phyloP scores from a whole-genome alignment of 2,329 filamentous ascomycete species.

The Colletotrichum destructivum region DNA sequence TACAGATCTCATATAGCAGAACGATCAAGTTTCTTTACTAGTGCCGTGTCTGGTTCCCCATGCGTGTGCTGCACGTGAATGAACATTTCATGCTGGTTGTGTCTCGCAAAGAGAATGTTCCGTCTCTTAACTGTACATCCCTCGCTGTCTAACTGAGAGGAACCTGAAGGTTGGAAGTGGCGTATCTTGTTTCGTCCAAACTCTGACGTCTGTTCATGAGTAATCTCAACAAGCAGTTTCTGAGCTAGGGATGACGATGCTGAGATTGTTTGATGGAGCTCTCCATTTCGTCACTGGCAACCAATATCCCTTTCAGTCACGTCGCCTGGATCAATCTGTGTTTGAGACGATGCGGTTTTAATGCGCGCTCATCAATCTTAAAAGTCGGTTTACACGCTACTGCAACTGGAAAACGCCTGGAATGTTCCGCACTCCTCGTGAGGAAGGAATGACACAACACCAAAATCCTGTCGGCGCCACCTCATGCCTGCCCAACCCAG shows the following conservation, averaged over 20 bases:
- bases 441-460: slow-evolving; percentile 37
- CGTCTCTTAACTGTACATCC: too few species aligned
- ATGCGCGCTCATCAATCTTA: background rate
- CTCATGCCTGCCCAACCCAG: slow-evolving; percentile 30
- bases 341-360: background rate
- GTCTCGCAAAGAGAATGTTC: background rate
- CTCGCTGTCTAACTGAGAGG: too few species aligned
- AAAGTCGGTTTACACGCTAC: background rate
- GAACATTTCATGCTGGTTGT: too few species aligned
- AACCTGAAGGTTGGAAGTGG: too few species aligned
- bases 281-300: background rate
- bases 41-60: too few species aligned
- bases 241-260: background rate
- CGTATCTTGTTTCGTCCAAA: background rate
- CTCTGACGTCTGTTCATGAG: background rate
- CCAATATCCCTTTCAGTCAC: background rate
- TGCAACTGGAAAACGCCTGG: slow-evolving; percentile 28
- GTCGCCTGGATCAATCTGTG: background rate
- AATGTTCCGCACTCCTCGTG: slow-evolving; percentile 18
- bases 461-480: slow-evolving; percentile 25
- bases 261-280: background rate
- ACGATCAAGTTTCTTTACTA: slow-evolving; percentile 28
- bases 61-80: background rate
- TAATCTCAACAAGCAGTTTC: slow-evolving; percentile 6
- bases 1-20: slow-evolving; percentile 38